Base-by-base conservation (phyloP, 208 protist species). In the Crithidia thermophila region DNA sequence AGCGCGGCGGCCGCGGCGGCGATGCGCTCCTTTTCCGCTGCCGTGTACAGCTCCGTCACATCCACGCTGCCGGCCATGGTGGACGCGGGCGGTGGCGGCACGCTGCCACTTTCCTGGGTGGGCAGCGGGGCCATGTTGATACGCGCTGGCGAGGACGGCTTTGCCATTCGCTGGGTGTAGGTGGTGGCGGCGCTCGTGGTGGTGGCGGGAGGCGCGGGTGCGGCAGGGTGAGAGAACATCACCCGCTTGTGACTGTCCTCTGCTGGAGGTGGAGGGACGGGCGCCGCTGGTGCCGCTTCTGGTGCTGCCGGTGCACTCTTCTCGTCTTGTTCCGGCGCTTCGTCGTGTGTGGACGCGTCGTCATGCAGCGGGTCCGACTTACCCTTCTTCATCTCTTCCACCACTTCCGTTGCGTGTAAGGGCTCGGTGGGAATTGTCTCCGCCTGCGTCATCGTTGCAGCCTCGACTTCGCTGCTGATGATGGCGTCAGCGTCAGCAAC, bases 11-110 rank as follows among this genome's bases (percentile, higher is more conserved):
- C 61, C 7, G 55, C 69, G 0, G 65, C 27, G 14, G 61, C 61
- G 37, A 75, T 69, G 30, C 69, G 69, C 33, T 69, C 69, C 28
- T 27, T 18, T 42, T 75, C 58, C 34, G 58, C 42, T 1, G 31
- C 31, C 21, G 43, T 64, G 58, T 64, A 64, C 13, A 33, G 45
- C 7, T 20, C 34, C 3, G 8, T 40, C 20, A 33, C 42, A 16
- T 34, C 42, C 11, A 42, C 37, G 67, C 50, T 30, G 25, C 37
- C 37, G 7, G n/a, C 57, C 16, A 45, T 28, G 16, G 25, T 42
- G 18, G 45, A 43, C 7, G 8, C 31, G 13, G 30, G 34, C 1
- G 27, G 27, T 0, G 20, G 25, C 2, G 43, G 0, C 11, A 33
- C 28, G 21, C 21, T 34, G 36, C 11, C 9, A 6, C 9, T 6